Percentiles rank a stretch among this genome's conserved stretches.
Conservation (phyloP, 2,329 filamentous ascomycete genomes). For the Pseudodiploospora longispora region DNA sequence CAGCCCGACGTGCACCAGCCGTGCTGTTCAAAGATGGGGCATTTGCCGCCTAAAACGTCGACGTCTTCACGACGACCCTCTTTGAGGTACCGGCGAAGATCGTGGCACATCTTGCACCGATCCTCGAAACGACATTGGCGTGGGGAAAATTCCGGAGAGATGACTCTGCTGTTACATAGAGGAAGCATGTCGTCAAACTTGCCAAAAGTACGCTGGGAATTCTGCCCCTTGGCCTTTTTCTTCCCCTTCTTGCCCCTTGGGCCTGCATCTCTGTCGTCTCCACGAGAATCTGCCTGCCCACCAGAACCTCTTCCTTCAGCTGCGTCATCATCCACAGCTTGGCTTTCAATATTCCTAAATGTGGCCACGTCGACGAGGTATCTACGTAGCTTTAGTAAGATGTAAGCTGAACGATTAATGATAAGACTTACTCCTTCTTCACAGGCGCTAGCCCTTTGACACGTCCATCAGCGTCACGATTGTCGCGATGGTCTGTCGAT, state of each 20-base stretch:
- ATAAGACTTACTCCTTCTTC: conserved; percentile 58
- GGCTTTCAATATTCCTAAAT: conserved; percentile 15
- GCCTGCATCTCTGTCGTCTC: conserved; percentile 47
- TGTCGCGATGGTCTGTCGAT: not conserved
- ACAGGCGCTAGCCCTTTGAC: conserved; percentile 58
- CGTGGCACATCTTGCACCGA: conserved; percentile 73
- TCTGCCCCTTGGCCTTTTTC: conserved; percentile 57
- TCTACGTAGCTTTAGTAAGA: conserved; percentile 18
- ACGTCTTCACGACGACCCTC: conserved; percentile 77
- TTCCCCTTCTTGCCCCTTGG: conserved; percentile 32
- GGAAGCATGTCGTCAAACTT: conserved; percentile 67
- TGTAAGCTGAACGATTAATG: not conserved
- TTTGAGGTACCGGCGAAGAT: conserved; percentile 75
- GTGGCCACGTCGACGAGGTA: conserved; percentile 32
- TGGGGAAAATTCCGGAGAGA: conserved; percentile 74
- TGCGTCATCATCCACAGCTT: conserved; percentile 37
- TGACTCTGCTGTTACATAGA: conserved; percentile 67
- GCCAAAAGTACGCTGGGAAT: conserved; percentile 75
- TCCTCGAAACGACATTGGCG: conserved; percentile 68
- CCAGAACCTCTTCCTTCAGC: conserved; percentile 35
- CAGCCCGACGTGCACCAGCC: conserved; percentile 79
- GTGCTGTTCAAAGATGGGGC: conserved; percentile 69
- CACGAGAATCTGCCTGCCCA: conserved; percentile 33
- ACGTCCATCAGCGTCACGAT: conserved; percentile 17
- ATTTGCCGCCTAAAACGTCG: conserved; percentile 65